Evolutionary conservation across 192 early-diverging fungal genomes (phyloP).

Genomic region (Backusella liffmaniae): DNA sequence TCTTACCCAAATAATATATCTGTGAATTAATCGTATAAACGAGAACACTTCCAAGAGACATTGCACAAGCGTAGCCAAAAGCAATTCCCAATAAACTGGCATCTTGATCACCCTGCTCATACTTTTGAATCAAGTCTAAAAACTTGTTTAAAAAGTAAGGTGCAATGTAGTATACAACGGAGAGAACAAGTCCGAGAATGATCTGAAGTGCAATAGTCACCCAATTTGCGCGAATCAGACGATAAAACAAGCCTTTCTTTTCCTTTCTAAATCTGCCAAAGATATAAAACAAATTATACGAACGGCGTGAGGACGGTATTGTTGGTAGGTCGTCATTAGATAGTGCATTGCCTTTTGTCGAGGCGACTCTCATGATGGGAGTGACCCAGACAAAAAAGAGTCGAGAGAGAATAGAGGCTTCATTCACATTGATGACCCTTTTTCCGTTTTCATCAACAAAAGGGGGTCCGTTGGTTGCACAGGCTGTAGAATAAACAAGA

Average conservation of each 20-base stretch:
- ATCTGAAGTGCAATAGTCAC: background rate
- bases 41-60: constrained; percentile 27
- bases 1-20: background rate
- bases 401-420: constrained; percentile 27
- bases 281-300: constrained; percentile 32
- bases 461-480: background rate
- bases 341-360: constrained; percentile 28
- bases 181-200: background rate
- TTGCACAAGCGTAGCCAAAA: constrained; percentile 48
- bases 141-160: constrained; percentile 30
- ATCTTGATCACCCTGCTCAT: background rate
- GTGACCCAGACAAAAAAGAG: constrained; percentile 41
- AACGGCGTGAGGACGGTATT: constrained; percentile 22
- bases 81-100: constrained; percentile 52
- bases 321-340: constrained; percentile 36
- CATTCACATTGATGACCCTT: background rate
- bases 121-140: constrained; percentile 21
- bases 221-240: background rate
- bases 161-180: constrained; percentile 6
- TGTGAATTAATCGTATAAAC: background rate
- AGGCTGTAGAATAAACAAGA: constrained; percentile 13
- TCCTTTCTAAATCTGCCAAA: constrained; percentile 21
- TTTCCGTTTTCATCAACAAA: constrained; percentile 1
- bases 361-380: constrained; percentile 25
- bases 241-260: background rate